These are phyloP conservation scores for Teunomyces barrocoloradensis DNA, from an alignment of 805 yeast genomes.

Conservation along the genomic window DNA sequence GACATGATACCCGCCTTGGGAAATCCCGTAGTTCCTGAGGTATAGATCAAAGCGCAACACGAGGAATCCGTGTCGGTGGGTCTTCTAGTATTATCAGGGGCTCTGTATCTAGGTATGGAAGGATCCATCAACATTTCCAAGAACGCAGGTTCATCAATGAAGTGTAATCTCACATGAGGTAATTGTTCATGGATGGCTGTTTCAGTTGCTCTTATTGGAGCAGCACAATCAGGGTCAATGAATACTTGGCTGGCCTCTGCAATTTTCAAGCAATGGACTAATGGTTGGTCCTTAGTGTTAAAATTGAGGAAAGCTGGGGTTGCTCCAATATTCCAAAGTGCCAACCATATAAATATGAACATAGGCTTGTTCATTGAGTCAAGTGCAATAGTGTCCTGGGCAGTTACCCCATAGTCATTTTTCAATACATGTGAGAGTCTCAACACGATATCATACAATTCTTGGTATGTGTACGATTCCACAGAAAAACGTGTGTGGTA, in stretches of 20 bases:
- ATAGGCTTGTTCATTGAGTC: constrained; percentile 82
- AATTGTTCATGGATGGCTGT: constrained; percentile 31
- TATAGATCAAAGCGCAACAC: constrained; percentile 73
- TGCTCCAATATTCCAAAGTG: constrained; percentile 91
- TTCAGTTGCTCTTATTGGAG: constrained; percentile 51
- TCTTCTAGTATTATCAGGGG: constrained; percentile 56
- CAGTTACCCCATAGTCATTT: constrained; percentile 58
- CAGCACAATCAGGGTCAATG: constrained; percentile 68
- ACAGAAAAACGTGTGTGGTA: constrained; percentile 56
- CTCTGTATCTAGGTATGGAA: constrained; percentile 49
- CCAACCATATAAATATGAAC: constrained; percentile 75
- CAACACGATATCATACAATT: constrained; percentile 64
- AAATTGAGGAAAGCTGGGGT: constrained; percentile 83
- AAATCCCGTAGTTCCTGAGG: constrained; percentile 93
- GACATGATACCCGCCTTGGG: constrained; percentile 94
- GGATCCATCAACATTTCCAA: constrained; percentile 39
- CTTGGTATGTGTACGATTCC: constrained; percentile 65
- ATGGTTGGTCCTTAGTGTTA: constrained; percentile 68
- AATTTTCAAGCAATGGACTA: constrained; percentile 75
- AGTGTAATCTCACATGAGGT: constrained; percentile 42
- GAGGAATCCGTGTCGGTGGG: constrained; percentile 55
- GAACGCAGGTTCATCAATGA: constrained; percentile 51
- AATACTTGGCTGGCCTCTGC: constrained; percentile 65
- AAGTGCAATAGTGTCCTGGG: constrained; percentile 69
- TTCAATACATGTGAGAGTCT: constrained; percentile 64